Percentiles rank a stretch among this genome's conserved stretches.
These are phyloP conservation scores for Euphorbia neoarborescens DNA, from an alignment of 441 rosid genomes.

Conservation along the genomic window DNA sequence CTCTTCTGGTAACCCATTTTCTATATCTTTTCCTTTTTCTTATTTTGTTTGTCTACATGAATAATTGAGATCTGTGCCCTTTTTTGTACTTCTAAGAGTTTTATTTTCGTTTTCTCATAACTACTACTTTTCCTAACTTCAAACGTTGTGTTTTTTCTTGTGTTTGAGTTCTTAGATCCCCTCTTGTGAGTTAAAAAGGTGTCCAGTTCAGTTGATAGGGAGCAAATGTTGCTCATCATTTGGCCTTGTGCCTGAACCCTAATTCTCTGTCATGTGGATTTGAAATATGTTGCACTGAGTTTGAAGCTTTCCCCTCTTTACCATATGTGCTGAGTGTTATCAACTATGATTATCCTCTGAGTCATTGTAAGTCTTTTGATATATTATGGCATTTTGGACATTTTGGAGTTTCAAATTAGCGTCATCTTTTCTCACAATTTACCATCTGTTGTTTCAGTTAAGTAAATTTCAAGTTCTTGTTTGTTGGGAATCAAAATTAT, in stretches of 20 bases:
- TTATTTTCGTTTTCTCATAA: constrained; percentile 12
- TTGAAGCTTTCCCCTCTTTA: constrained; percentile 10
- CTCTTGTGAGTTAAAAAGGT: constrained; percentile 14
- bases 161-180: constrained; percentile 18
- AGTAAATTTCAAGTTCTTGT: background rate
- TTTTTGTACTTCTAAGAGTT: constrained; percentile 20
- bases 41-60: constrained; percentile 5
- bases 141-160: constrained; percentile 20
- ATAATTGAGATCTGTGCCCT: constrained; percentile 44
- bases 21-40: background rate
- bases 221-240: constrained; percentile 19
- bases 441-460: background rate
- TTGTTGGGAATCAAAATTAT: background rate
- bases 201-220: constrained; percentile 14
- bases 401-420: no score
- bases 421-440: background rate
- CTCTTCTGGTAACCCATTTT: constrained; percentile 65
- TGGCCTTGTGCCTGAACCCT: constrained; percentile 16
- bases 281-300: constrained; percentile 11
- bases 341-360: background rate
- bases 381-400: background rate
- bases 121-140: constrained; percentile 27
- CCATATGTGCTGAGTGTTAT: background rate
- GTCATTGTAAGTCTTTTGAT: background rate
- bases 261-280: constrained; percentile 9